Evolutionary conservation across 1,284 basidiomycete genomes (phyloP).

Genomic region (Golubevia sp.): DNA sequence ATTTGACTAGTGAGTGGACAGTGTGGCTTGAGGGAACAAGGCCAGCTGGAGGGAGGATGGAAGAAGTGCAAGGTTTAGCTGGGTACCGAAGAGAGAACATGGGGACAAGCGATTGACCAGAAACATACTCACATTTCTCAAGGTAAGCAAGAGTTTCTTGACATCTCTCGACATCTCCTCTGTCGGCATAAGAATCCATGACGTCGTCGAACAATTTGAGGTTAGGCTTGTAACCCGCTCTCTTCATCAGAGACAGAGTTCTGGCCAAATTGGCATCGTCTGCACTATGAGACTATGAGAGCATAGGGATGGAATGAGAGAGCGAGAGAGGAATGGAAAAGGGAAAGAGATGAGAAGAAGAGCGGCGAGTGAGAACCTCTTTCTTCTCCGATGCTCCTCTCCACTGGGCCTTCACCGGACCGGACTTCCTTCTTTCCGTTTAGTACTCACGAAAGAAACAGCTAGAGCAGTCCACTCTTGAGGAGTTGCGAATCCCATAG

Average conservation of each 20-base stretch:
- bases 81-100: slow-evolving; percentile 7
- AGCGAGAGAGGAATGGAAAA: background rate
- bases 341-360: background rate
- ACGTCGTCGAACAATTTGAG: slow-evolving; percentile 59
- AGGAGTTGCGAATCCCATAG: slow-evolving; percentile 20
- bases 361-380: background rate
- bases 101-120: slow-evolving; percentile 3
- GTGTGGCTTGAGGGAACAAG: slow-evolving; percentile 25
- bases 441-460: slow-evolving; percentile 22
- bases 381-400: too few species aligned
- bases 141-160: slow-evolving; percentile 64
- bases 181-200: slow-evolving; percentile 66
- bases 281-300: background rate
- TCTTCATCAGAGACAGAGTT: slow-evolving; percentile 24
- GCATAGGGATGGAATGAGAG: too few species aligned
- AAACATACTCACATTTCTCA: slow-evolving; percentile 63
- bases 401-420: background rate
- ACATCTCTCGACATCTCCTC: slow-evolving; percentile 64
- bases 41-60: slow-evolving; percentile 62
- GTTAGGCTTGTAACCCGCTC: slow-evolving; percentile 14
- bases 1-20: slow-evolving; percentile 42
- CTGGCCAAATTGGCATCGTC: background rate
- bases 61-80: slow-evolving; percentile 67
- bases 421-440: slow-evolving; percentile 11
- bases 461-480: slow-evolving; percentile 43